phyloP scores from a whole-genome alignment of 192 early-diverging fungal genomes.

The Diversispora epigaea region DNA sequence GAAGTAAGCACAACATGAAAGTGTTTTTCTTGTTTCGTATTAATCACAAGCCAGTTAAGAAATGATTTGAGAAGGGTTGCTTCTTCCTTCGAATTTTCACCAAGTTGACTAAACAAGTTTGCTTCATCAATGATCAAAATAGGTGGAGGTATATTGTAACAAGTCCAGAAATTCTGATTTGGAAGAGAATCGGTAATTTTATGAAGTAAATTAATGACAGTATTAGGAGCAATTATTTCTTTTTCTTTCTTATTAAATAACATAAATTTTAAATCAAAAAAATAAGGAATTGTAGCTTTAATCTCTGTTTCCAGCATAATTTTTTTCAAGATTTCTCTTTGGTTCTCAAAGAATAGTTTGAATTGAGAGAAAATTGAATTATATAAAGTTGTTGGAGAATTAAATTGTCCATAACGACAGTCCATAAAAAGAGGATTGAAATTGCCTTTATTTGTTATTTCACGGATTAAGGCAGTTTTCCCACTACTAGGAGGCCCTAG shows the following conservation, averaged over 20 bases:
- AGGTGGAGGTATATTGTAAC: background rate
- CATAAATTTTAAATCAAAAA: slow-evolving; percentile 3
- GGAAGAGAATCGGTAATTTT: background rate
- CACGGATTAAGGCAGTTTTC: slow-evolving; percentile 2
- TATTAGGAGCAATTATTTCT: background rate
- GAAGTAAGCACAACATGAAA: slow-evolving; percentile 18
- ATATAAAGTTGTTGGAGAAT: background rate
- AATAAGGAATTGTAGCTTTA: background rate
- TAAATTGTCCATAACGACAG: background rate
- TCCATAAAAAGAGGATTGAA: background rate
- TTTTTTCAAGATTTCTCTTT: background rate
- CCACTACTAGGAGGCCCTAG: slow-evolving; percentile 12
- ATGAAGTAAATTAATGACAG: background rate
- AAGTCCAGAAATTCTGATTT: background rate
- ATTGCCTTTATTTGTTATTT: background rate
- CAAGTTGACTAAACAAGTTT: background rate
- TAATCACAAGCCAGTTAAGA: slow-evolving; percentile 2
- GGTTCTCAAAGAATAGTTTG: background rate
- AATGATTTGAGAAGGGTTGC: slow-evolving; percentile 9
- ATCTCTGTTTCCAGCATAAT: background rate
- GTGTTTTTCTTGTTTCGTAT: slow-evolving; percentile 10
- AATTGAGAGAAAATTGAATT: slow-evolving; percentile 1
- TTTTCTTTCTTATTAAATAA: background rate
- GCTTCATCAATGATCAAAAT: slow-evolving; percentile 18
- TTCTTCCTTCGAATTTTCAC: background rate